These are phyloP conservation scores for Ajuga chamaepitys DNA, from an alignment of 257 asterid species.

Conservation along the genomic window DNA sequence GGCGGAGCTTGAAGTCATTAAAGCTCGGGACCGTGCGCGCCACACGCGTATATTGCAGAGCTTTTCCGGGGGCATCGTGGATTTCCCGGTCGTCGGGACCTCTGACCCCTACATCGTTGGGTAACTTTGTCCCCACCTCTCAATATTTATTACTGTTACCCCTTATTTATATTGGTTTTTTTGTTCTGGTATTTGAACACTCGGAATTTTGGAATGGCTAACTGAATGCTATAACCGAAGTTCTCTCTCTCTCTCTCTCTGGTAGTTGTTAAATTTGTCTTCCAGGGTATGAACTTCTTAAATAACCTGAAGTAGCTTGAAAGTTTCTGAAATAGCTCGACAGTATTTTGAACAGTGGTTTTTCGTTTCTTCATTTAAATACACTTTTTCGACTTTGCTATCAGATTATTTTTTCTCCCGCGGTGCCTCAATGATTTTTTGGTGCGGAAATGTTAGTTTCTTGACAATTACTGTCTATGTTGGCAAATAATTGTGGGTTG, in stretches of 20 bases:
- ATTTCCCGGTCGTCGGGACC: conserved; percentile 59
- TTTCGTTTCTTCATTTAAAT: too few species aligned
- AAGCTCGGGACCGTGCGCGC: conserved; percentile 72
- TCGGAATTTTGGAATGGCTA: neutral
- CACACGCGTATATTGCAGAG: conserved; percentile 70
- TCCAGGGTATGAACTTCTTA: too few species aligned
- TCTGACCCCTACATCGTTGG: conserved; percentile 82
- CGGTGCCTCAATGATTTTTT: neutral
- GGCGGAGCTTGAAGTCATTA: conserved; percentile 48
- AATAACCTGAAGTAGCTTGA: too few species aligned
- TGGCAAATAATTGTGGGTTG: neutral
- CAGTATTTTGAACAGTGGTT: too few species aligned
- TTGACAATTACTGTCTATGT: neutral
- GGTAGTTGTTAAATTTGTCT: too few species aligned
- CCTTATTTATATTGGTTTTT: neutral
- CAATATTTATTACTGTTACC: neutral
- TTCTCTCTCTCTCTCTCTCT: too few species aligned
- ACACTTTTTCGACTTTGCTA: too few species aligned
- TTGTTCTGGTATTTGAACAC: neutral
- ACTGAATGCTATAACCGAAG: neutral
- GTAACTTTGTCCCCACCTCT: conserved; percentile 26
- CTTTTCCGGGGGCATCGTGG: conserved; percentile 64
- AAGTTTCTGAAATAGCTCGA: too few species aligned
- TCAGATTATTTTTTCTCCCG: too few species aligned
- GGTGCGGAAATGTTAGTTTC: neutral